phyloP scores from a whole-genome alignment of 257 asterid genomes.

The Scutellaria baicalensis region DNA sequence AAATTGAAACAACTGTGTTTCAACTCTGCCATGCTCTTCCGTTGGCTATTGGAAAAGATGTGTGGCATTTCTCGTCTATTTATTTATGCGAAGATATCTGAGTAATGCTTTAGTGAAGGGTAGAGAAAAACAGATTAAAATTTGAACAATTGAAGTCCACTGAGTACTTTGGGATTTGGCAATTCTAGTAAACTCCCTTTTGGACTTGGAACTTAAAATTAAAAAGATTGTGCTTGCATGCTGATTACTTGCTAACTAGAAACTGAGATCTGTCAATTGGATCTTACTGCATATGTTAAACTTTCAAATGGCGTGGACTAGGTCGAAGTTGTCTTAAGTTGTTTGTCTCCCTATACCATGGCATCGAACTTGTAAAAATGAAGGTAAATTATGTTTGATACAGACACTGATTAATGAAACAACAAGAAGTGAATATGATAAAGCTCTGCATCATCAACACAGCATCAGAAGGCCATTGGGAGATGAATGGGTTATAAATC shows the following conservation, averaged over 20 bases:
- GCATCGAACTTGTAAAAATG: neutral
- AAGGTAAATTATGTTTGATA: neutral
- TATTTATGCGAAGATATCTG: no score
- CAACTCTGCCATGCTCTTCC: no score
- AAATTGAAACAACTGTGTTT: no score
- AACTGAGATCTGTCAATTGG: neutral
- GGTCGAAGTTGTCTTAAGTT: neutral
- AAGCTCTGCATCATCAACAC: slow-evolving; percentile 36
- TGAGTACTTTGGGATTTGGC: no score
- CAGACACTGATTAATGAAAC: slow-evolving; percentile 65
- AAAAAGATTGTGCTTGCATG: neutral
- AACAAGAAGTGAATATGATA: slow-evolving; percentile 59
- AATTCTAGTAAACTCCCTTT: no score
- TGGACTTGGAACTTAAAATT: no score
- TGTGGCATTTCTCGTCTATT: no score
- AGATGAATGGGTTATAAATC: slow-evolving; percentile 34
- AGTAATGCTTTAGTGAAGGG: no score
- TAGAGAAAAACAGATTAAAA: no score
- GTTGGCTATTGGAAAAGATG: no score
- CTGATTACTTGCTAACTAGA: neutral
- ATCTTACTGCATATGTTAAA: neutral
- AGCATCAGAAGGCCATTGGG: slow-evolving; percentile 27
- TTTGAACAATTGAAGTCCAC: no score
- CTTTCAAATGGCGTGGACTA: neutral
- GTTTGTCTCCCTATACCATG: neutral